Evolutionary conservation across 305 asterid species (phyloP), one percentile per base, ranked within the genome.

Genomic region (Stenogyne calaminthoides): DNA sequence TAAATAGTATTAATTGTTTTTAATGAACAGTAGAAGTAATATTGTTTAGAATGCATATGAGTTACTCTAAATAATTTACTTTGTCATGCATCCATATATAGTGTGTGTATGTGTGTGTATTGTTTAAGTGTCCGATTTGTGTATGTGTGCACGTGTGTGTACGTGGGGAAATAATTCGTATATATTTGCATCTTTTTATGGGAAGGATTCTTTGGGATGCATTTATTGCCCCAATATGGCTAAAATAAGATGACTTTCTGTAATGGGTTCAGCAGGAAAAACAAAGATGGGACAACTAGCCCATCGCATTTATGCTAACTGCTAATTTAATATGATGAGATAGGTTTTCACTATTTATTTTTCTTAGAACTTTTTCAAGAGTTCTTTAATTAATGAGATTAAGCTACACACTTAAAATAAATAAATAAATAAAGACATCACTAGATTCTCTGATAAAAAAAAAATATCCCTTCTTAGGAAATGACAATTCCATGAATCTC

Each of bases 201-300:
- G 47, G 29, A 63, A 59, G 25, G 29, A 49, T 47, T 71, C 32
- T n/a, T 56, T 22, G 25, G 51, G 77, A 34, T 74, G 74, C 69
- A 57, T 71, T 18, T 10, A 72, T 66, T 76, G 42, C 81, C 81
- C 81, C 37, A 29, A 72, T 67, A 72, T 69, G 52, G 73, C 64
- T 59, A 75, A 55, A 58, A 36, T 49, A 47, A 51, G 64, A 68
- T 7, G 29, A 56, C 44, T 61, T 70, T 52, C 67, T 65, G 58
- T 57, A 64, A 72, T 44, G 71, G 68, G 77, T 77, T 49, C 79
- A 61, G 22, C 69, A 75, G 9, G 69, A 78, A 83, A 78, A 51
- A 70, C 85, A 79, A 81, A 67, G 76, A 79, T 71, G 69, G 69
- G 88, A 76, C 82, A 81, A 67, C 68, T 70, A 25, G 75, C 71